Evolutionary conservation across 2,329 filamentous ascomycete genomes (phyloP).

Genomic region (Thielaviopsis ethacetica): DNA sequence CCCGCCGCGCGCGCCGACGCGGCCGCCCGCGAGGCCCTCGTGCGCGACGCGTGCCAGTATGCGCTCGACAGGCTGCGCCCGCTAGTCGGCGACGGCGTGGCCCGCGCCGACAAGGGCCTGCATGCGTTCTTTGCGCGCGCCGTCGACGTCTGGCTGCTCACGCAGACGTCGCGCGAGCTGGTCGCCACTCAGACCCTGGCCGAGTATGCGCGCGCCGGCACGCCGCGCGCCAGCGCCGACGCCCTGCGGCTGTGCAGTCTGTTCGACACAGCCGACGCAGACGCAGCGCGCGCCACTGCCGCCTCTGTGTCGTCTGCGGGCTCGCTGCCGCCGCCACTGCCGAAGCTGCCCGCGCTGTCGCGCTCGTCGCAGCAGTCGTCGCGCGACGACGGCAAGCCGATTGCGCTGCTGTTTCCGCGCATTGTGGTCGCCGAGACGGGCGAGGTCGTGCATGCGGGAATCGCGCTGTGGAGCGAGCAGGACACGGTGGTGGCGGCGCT

Average conservation of each 20-base stretch:
- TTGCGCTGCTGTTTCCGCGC: background rate
- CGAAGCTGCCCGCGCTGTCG: background rate
- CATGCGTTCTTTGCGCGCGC: background rate
- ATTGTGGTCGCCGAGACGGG: background rate
- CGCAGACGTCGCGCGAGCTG: background rate
- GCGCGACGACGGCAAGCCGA: background rate
- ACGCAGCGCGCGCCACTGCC: background rate
- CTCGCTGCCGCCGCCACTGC: too few species aligned
- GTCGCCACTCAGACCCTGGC: background rate
- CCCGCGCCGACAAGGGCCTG: background rate
- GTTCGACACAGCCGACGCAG: background rate
- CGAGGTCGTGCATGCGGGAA: background rate
- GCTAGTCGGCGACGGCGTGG: background rate
- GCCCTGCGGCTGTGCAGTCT: background rate
- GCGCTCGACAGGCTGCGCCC: background rate
- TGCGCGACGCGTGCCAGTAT: background rate
- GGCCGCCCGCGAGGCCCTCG: background rate
- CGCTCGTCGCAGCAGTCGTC: background rate
- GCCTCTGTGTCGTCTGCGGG: background rate
- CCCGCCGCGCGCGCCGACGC: background rate
- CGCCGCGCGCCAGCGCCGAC: background rate
- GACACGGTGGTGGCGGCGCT: background rate
- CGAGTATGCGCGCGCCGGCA: background rate
- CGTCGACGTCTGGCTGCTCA: background rate
- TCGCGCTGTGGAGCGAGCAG: background rate